Evolutionary conservation across 805 yeast species (phyloP), one percentile per base, ranked within the genome.

Genomic region (Ogataea paradorogensis): DNA sequence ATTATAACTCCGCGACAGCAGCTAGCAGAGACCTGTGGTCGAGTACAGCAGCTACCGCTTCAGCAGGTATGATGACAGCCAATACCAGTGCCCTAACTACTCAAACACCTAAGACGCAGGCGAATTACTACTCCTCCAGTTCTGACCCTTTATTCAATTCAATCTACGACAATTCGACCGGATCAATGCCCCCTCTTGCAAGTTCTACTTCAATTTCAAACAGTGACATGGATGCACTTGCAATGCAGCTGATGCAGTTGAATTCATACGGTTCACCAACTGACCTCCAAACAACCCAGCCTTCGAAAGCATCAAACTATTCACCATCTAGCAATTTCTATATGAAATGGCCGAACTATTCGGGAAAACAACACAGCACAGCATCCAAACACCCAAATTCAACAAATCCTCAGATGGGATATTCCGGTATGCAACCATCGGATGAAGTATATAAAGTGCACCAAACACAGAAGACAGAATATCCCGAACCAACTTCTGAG

Each of bases 151-250:
- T 47, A 5, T 47, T 47, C 38, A 41, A 35, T 26, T 36, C 51
- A 5, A 15, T 47, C 11, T 47, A 47, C 22, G 48, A 47, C 13
- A 41, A 30, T 29, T 21, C 40, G 9, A 29, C 38, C 5, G 33
- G 36, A 9, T 33, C 33, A 9, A 30, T 38, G 31, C 55, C 20
- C 20, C 20, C 33, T 13, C 39, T 20, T 37, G 37, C 48, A 4
- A 36, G 38, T 5, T 22, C 46, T 4, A 42, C 48, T 3, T 33
- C 46, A 9, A 24, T 48, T 24, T 34, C 51, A 13, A 52, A 42
- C 32, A 51, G 47, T 22, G 61, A 56, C 33, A 54, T 56, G 48
- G 62, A 56, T 34, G 49, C 55, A n/a, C 37, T 57, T 40, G 47
- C 61, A 6, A 42, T 46, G 23, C 62, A 57, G 29, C 34, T 56